Conservation (phyloP, 2,329 filamentous ascomycete species). For the Paecilomyces variotii region DNA sequence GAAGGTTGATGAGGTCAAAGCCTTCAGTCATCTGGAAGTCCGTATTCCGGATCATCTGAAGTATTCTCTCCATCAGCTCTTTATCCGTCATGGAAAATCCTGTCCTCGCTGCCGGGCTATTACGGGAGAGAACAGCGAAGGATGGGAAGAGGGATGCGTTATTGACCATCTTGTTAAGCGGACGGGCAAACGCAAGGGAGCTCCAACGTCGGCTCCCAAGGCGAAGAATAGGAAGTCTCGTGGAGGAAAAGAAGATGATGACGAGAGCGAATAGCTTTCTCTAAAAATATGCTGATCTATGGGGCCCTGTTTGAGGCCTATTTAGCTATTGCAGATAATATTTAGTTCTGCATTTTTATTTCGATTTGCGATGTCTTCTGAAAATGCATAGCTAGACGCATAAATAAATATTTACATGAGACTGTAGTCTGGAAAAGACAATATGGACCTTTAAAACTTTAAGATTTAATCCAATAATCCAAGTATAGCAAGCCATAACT, state of each 20-base stretch:
- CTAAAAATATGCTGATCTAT: neutral
- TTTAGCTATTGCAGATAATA: neutral
- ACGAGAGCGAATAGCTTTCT: neutral
- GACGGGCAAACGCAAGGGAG: constrained; percentile 42
- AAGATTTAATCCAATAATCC: no score
- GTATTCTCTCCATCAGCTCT: constrained; percentile 54
- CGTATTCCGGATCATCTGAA: constrained; percentile 55
- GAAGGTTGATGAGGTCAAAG: constrained; percentile 38
- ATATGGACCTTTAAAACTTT: no score
- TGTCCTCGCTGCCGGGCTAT: constrained; percentile 54
- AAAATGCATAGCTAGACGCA: no score
- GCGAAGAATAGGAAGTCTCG: constrained; percentile 3
- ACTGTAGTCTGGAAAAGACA: no score
- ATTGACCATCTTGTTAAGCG: constrained; percentile 56
- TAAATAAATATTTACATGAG: no score
- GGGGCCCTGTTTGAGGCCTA: neutral
- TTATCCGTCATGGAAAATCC: constrained; percentile 55
- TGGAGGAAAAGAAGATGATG: constrained; percentile 1
- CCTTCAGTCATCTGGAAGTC: constrained; percentile 54
- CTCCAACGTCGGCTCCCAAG: neutral
- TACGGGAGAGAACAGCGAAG: constrained; percentile 52
- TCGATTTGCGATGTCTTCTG: no score
- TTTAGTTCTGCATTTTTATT: neutral
- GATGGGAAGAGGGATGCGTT: constrained; percentile 57
- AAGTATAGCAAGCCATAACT: no score